phyloP scores from a whole-genome alignment of 2,329 filamentous ascomycete species.

The Dothidotthia symphoricarpi region DNA sequence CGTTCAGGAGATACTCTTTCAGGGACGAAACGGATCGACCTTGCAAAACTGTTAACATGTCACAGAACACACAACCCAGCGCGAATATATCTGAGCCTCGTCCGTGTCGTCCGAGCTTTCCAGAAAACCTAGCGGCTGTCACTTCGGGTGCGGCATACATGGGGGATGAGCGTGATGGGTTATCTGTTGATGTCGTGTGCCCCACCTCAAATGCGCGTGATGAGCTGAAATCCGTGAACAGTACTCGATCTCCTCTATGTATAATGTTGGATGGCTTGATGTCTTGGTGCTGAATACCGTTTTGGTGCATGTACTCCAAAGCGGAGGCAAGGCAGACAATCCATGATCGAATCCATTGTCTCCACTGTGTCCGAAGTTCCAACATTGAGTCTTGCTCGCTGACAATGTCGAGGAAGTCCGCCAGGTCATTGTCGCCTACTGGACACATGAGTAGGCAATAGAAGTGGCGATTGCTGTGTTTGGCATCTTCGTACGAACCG shows the following conservation, averaged over 20 bases:
- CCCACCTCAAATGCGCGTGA: conserved; percentile 5
- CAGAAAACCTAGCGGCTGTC: not conserved
- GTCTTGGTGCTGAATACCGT: conserved; percentile 13
- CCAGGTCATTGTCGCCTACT: conserved; percentile 15
- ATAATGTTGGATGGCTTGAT: conserved; percentile 24
- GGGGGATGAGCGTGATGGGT: conserved; percentile 2
- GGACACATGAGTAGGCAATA: conserved; percentile 16
- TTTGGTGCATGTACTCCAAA: conserved; percentile 11
- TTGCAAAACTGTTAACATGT: conserved; percentile 12
- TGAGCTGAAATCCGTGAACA: conserved; percentile 20
- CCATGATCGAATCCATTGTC: too few relatives aligned
- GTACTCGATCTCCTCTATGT: conserved; percentile 6
- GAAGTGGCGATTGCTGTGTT: conserved; percentile 1
- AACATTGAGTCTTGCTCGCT: conserved; percentile 2
- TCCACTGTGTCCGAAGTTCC: too few relatives aligned
- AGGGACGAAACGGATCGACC: conserved; percentile 3
- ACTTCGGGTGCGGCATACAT: conserved; percentile 14
- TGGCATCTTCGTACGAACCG: conserved; percentile 11
- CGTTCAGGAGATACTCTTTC: too few relatives aligned
- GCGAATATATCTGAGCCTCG: conserved; percentile 14
- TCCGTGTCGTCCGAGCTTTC: conserved; percentile 6
- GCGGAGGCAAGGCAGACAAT: conserved; percentile 9
- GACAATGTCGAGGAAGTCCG: conserved; percentile 9
- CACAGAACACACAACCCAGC: conserved; percentile 15
- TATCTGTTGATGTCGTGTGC: conserved; percentile 8